Conservation (phyloP, 2,329 filamentous ascomycete genomes). For the Geosmithia flava region DNA sequence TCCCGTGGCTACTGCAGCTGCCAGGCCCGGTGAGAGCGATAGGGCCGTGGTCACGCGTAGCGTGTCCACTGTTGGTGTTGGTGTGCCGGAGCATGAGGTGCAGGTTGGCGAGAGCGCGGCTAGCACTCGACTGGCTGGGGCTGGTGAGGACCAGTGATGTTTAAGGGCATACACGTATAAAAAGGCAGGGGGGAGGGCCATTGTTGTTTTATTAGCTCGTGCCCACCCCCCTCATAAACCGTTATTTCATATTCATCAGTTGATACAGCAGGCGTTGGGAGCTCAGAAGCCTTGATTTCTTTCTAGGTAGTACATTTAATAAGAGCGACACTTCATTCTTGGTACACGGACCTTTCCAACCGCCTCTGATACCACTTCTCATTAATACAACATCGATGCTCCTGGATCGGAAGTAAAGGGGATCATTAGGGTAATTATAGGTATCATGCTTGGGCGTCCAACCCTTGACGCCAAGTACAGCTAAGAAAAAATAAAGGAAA, state of each 20-base stretch:
- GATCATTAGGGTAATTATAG: not conserved
- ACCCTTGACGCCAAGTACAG: not conserved
- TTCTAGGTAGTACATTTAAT: not conserved
- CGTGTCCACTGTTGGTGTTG: constrained; percentile 33
- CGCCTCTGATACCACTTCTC: too few species aligned
- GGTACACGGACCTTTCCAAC: not conserved
- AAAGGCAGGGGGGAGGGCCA: not conserved
- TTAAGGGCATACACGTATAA: not conserved
- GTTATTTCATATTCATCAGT: not conserved
- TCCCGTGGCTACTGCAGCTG: too few species aligned
- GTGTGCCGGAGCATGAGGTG: constrained; percentile 47
- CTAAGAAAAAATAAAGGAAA: not conserved
- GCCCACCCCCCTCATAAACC: too few species aligned
- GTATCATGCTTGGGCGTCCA: not conserved
- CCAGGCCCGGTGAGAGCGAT: constrained; percentile 16
- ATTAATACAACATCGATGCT: too few species aligned
- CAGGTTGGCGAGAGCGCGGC: constrained; percentile 51
- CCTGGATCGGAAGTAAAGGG: too few species aligned
- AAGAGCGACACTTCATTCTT: not conserved
- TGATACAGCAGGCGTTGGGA: not conserved
- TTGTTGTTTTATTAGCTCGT: not conserved
- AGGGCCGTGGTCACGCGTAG: constrained; percentile 27
- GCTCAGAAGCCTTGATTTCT: not conserved
- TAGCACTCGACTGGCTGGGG: constrained; percentile 15
- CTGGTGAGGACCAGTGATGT: not conserved